Percentiles rank a stretch among this genome's conserved stretches.
Evolutionary conservation across 2,329 filamentous ascomycete genomes (phyloP).

Genomic region (Talaromyces sp.): DNA sequence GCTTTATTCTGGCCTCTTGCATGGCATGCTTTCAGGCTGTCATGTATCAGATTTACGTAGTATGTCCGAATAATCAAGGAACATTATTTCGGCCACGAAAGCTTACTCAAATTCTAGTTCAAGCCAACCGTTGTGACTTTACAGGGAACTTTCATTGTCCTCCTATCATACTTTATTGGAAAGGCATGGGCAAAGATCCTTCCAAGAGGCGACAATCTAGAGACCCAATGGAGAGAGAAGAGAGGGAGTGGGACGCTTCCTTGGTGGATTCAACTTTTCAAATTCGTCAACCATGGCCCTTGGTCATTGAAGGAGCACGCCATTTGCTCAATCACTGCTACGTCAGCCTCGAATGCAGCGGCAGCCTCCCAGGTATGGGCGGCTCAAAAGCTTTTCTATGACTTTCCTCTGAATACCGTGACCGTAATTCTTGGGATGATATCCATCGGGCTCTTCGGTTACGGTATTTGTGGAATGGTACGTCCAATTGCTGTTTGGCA

Average conservation of each 20-base stretch:
- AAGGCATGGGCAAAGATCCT: slow-evolving; percentile 52
- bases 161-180: slow-evolving; percentile 60
- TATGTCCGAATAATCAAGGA: slow-evolving; percentile 30
- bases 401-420: slow-evolving; percentile 48
- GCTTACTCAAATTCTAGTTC: slow-evolving; percentile 43
- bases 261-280: slow-evolving; percentile 42
- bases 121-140: slow-evolving; percentile 56
- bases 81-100: not conserved
- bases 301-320: slow-evolving; percentile 62
- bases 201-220: slow-evolving; percentile 56
- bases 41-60: slow-evolving; percentile 59
- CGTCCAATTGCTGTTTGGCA: slow-evolving; percentile 60
- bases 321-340: slow-evolving; percentile 58
- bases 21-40: slow-evolving; percentile 58
- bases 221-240: slow-evolving; percentile 51
- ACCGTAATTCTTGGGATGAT: slow-evolving; percentile 56
- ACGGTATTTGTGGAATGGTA: slow-evolving; percentile 57
- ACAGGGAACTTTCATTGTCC: slow-evolving; percentile 59
- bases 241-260: slow-evolving; percentile 49
- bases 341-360: slow-evolving; percentile 55
- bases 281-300: slow-evolving; percentile 55
- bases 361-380: slow-evolving; percentile 49
- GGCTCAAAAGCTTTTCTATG: slow-evolving; percentile 57
- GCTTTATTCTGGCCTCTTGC: slow-evolving; percentile 53
- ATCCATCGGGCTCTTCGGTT: slow-evolving; percentile 60